Base-by-base conservation (phyloP, 2,329 filamentous ascomycete species). In the Aspergillus pseudoviridinutans region DNA sequence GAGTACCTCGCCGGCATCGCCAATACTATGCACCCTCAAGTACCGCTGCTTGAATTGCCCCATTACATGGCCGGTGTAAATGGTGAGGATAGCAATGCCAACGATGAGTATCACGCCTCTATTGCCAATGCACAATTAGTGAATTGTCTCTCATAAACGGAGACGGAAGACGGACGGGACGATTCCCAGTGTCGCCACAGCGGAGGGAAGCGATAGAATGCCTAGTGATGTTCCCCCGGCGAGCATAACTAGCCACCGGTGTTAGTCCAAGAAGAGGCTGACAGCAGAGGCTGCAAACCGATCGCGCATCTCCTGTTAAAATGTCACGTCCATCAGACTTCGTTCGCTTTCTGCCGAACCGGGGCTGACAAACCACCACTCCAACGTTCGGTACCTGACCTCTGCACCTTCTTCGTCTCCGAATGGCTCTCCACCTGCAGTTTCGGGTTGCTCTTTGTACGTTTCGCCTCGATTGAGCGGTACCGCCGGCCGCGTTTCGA, bases 1-100 rank as follows among this genome's bases (percentile, higher is more conserved):
- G 50, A 90, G 77, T 49, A 89, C 74, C 35, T 79, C 75, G 1
- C 85, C 86, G 20, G 84, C 86, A 64, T 90, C 87, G 17, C 84
- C 84, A 67, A 89, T 88, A 67, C 83, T 84, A 50, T 83, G 79
- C 29, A 89, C 79, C 14, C 83, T 72, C 1, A 85, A 85, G 64
- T 82, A 79, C 27, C 70, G 71, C 17, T 80, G 67, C 60, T 82
- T 83, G 71, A 86, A 84, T 63, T 83, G 79, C 14, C 81, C 83
- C 24, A 86, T 78, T 2, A 85, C 77, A 62, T 79, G 84, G 51
- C 82, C 82, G 2, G 82, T 84, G 63, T 84, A 86, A 3, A 78
- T 81, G 2, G 83, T 76, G 9, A 85, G 66, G 25, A 81, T 50
- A 17, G 83, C 82, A 7, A 86, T 68, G 25, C 75, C 65, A 51